Conservation (phyloP, 176 grass and related monocot species). For the Aegilops speltoides region DNA sequence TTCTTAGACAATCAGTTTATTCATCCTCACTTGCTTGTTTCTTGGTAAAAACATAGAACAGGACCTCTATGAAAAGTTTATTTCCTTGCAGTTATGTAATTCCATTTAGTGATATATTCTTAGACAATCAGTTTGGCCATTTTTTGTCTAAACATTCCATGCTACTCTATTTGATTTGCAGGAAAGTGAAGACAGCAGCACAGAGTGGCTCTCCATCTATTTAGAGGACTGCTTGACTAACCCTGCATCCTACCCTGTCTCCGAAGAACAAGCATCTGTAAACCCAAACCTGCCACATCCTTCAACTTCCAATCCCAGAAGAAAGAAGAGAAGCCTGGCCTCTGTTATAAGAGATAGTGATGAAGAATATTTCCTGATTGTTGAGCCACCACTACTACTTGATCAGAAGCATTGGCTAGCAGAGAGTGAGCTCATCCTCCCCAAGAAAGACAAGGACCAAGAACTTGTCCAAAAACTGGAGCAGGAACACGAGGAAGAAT, state of each 20-base stretch:
- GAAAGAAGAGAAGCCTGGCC: conserved; percentile 46
- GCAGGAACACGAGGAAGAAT: conserved; percentile 22
- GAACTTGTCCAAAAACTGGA: conserved; percentile 37
- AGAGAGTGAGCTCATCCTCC: conserved; percentile 90
- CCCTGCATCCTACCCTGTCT: conserved; percentile 34
- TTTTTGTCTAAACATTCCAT: conserved; percentile 28
- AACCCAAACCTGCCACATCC: conserved; percentile 21
- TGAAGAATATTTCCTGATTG: conserved; percentile 32
- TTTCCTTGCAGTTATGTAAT: background rate
- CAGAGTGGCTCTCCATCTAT: conserved; percentile 83
- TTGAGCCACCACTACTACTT: conserved; percentile 50
- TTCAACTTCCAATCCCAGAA: conserved; percentile 31
- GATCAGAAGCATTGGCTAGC: conserved; percentile 86
- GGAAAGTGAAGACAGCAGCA: conserved; percentile 62
- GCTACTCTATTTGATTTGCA: conserved; percentile 40
- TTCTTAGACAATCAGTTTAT: background rate
- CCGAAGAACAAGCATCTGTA: conserved; percentile 21
- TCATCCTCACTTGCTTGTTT: background rate
- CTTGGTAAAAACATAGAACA: conserved; percentile 1
- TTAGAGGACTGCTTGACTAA: conserved; percentile 79
- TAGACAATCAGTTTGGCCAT: background rate
- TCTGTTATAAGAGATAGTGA: conserved; percentile 31
- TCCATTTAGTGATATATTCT: background rate
- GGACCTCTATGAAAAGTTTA: background rate
- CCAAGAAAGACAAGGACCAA: conserved; percentile 52